These are phyloP conservation scores for Leptographium procerum DNA, from an alignment of 2,329 filamentous ascomycete species.

Conservation along the genomic window DNA sequence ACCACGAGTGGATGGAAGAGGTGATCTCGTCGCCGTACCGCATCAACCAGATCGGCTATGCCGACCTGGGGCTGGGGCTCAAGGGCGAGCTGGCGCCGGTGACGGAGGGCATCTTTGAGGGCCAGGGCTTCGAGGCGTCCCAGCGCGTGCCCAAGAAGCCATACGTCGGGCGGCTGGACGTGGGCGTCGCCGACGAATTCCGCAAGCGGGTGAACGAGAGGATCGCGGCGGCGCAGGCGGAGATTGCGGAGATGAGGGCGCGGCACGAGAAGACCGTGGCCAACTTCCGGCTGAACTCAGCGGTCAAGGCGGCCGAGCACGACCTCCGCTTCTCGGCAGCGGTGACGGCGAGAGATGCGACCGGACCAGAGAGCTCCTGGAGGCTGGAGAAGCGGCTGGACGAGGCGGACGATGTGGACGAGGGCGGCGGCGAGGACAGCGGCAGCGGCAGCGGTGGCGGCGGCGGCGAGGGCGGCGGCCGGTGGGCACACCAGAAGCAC, in stretches of 20 bases:
- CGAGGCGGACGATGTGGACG: conserved; percentile 33
- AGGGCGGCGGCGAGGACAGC: conserved; percentile 15
- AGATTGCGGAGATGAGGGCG: conserved; percentile 75
- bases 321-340: conserved; percentile 54
- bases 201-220: conserved; percentile 64
- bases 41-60: conserved; percentile 72
- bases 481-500: conserved; percentile 25
- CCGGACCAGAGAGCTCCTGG: conserved; percentile 47
- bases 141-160: conserved; percentile 41
- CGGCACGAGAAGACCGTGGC: conserved; percentile 67
- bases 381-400: conserved; percentile 48
- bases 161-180: conserved; percentile 56
- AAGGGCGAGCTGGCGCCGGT: conserved; percentile 72
- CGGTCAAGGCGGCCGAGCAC: conserved; percentile 63
- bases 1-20: conserved; percentile 99
- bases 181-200: conserved; percentile 74
- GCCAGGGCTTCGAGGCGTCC: conserved; percentile 38
- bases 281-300: conserved; percentile 58
- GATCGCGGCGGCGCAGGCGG: conserved; percentile 60
- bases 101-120: conserved; percentile 76
- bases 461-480: conserved; percentile 12
- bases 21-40: conserved; percentile 84
- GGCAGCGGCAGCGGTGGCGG: conserved; percentile 1
- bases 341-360: conserved; percentile 29
- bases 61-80: conserved; percentile 75